Evolutionary conservation across 257 asterid genomes (phyloP).

Genomic region (Petunia secreta): DNA sequence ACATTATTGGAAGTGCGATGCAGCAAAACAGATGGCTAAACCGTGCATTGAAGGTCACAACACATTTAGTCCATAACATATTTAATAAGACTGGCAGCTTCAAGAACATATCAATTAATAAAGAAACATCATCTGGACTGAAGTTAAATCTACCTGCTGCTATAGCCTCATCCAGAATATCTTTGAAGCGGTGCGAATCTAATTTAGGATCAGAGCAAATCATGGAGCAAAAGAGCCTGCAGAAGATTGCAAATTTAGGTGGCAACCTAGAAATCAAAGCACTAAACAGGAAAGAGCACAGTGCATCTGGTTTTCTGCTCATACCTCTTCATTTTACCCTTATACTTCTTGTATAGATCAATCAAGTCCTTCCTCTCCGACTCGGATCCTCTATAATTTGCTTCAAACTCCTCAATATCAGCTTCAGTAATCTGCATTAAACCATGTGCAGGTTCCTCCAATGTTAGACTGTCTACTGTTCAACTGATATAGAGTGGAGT

Average conservation of each 20-base stretch:
- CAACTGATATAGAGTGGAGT: background rate
- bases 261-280: background rate
- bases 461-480: constrained; percentile 2
- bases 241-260: background rate
- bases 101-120: background rate
- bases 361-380: constrained; percentile 81
- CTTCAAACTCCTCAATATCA: constrained; percentile 92
- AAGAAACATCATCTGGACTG: background rate
- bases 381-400: constrained; percentile 87
- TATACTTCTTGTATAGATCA: constrained; percentile 65
- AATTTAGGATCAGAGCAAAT: constrained; percentile 79
- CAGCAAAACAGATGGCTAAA: background rate
- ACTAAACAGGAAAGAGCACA: background rate
- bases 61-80: background rate
- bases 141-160: constrained; percentile 55
- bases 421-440: constrained; percentile 70
- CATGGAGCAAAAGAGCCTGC: constrained; percentile 95
- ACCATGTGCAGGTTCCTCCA: background rate
- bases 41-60: background rate
- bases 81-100: background rate
- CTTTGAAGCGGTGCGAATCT: constrained; percentile 96
- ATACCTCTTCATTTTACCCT: constrained; percentile 91
- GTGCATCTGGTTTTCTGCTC: background rate
- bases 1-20: background rate
- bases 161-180: constrained; percentile 78